Percentiles rank a stretch among this genome's conserved stretches.
These are phyloP conservation scores for Mycena citricolor DNA, from an alignment of 1,284 basidiomycete genomes.

Conservation along the genomic window DNA sequence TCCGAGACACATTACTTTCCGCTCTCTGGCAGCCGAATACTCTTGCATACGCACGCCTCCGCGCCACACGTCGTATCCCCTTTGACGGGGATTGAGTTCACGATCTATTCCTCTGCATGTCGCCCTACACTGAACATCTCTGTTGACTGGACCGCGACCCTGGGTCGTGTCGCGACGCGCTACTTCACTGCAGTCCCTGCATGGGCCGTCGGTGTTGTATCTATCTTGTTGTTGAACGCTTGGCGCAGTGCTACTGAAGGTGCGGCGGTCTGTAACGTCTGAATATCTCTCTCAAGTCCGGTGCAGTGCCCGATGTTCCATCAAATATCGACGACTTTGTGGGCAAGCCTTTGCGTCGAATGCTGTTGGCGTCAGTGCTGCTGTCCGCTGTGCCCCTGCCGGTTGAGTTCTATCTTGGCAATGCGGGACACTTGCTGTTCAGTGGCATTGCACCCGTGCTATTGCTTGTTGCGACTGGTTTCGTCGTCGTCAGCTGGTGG, in stretches of 20 bases:
- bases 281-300: conserved; percentile 23
- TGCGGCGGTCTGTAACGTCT: conserved; percentile 29
- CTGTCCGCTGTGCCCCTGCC: conserved; percentile 60
- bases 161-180: conserved; percentile 70
- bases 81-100: conserved; percentile 59
- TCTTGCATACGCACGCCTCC: conserved; percentile 70
- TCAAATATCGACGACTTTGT: conserved; percentile 47
- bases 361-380: conserved; percentile 44
- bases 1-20: conserved; percentile 75
- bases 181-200: conserved; percentile 68
- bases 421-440: conserved; percentile 49
- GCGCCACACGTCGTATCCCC: conserved; percentile 44
- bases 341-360: conserved; percentile 37
- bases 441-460: conserved; percentile 54
- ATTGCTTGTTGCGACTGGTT: conserved; percentile 55
- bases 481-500: conserved; percentile 62
- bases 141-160: conserved; percentile 67
- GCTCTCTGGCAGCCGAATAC: conserved; percentile 40
- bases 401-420: conserved; percentile 55
- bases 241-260: conserved; percentile 44
- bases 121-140: conserved; percentile 41
- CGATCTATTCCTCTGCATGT: conserved; percentile 59
- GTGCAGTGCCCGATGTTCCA: conserved; percentile 44
- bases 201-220: conserved; percentile 70
- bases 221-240: conserved; percentile 52